These are phyloP conservation scores for Podila minutissima DNA, from an alignment of 192 early-diverging fungal species.

Conservation along the genomic window DNA sequence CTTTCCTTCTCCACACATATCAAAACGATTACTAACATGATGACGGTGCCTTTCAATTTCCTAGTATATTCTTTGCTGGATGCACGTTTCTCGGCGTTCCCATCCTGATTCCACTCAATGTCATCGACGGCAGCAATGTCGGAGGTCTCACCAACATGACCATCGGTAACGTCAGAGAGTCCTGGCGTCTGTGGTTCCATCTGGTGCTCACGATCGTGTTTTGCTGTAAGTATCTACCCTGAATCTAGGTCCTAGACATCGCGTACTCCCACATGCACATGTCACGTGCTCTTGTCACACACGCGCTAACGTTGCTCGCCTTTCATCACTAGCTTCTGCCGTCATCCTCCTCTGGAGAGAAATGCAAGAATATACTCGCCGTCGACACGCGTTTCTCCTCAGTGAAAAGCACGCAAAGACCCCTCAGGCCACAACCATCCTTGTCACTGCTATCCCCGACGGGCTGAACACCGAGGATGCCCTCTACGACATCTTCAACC, in stretches of 20 bases:
- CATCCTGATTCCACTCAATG: conserved; percentile 79
- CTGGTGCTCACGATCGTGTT: conserved; percentile 63
- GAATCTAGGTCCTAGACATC: too few relatives aligned
- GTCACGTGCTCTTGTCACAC: neutral
- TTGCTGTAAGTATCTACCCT: conserved; percentile 53
- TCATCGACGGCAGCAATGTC: conserved; percentile 53
- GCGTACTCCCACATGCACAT: neutral
- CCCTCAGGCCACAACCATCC: conserved; percentile 69
- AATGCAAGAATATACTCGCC: conserved; percentile 63
- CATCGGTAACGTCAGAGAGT: conserved; percentile 73
- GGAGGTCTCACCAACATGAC: conserved; percentile 69
- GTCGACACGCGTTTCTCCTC: conserved; percentile 73
- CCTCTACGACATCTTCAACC: conserved; percentile 62
- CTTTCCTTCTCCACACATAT: neutral
- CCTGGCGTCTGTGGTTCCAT: conserved; percentile 76
- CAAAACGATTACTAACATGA: too few relatives aligned
- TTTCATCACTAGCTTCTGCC: conserved; percentile 28
- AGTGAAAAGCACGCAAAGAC: conserved; percentile 57
- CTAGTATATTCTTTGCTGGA: conserved; percentile 68
- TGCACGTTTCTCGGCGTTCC: conserved; percentile 65
- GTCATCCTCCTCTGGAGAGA: conserved; percentile 68
- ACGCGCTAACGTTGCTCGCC: neutral
- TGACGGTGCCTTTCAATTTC: too few relatives aligned
- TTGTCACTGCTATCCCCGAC: conserved; percentile 76
- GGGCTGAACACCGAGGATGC: conserved; percentile 59